These are phyloP conservation scores for Zizania latifolia DNA, from an alignment of 176 grass and related monocot species.

Conservation along the genomic window DNA sequence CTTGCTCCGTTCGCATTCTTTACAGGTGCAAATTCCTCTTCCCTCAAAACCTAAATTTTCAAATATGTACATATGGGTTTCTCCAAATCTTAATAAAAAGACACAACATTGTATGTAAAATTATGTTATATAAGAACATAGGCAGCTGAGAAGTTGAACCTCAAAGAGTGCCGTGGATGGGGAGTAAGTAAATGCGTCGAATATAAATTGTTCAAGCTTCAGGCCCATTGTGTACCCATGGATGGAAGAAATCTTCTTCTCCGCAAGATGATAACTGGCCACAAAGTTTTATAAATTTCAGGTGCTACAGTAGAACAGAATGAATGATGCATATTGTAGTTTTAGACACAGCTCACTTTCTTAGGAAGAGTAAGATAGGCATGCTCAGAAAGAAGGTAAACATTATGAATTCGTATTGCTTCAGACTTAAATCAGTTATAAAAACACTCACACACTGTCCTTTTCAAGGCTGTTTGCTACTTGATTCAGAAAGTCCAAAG, in stretches of 20 bases:
- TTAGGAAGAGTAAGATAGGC: no score
- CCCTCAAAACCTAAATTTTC: conserved; percentile 53
- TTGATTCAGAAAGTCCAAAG: conserved; percentile 88
- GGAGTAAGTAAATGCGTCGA: conserved; percentile 85
- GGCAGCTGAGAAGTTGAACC: conserved; percentile 27
- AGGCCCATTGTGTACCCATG: conserved; percentile 69
- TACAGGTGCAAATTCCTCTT: conserved; percentile 97
- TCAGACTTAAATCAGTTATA: conserved; percentile 1
- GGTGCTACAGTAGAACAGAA: neutral
- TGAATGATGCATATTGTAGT: neutral
- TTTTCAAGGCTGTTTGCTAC: conserved; percentile 91
- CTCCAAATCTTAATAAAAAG: neutral
- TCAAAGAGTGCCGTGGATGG: conserved; percentile 86
- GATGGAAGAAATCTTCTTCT: conserved; percentile 95
- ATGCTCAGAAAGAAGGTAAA: no score
- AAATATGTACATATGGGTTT: neutral
- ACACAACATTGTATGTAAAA: neutral
- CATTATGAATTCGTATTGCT: no score
- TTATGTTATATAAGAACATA: neutral
- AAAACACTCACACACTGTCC: conserved; percentile 80
- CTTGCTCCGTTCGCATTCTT: conserved; percentile 86
- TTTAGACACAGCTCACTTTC: neutral
- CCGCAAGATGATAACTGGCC: conserved; percentile 79
- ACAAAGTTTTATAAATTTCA: conserved; percentile 21
- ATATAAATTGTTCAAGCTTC: conserved; percentile 94